Percentiles rank a stretch among this genome's conserved stretches.
phyloP scores from a whole-genome alignment of 306 rosid genomes.

The Amphicarpaea edgeworthii region DNA sequence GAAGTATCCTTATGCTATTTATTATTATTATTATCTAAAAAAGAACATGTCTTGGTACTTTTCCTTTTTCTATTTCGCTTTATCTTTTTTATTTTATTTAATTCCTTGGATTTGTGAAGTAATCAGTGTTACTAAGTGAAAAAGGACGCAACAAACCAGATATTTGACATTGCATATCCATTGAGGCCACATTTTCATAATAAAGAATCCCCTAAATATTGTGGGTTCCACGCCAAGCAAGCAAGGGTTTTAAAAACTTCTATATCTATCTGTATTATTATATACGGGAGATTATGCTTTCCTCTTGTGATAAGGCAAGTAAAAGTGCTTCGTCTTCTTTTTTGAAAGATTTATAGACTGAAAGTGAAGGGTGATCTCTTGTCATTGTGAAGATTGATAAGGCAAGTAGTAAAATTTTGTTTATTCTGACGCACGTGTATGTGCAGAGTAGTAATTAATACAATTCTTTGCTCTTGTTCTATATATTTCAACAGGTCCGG shows the following conservation, averaged over 20 bases:
- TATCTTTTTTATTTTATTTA: not conserved
- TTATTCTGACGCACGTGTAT: too few relatives aligned
- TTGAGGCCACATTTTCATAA: too few relatives aligned
- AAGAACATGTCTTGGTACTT: slow-evolving; percentile 17
- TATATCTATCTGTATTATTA: too few relatives aligned
- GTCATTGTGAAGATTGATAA: too few relatives aligned
- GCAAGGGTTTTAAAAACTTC: too few relatives aligned
- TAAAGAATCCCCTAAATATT: too few relatives aligned
- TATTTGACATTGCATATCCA: not conserved
- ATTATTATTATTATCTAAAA: not conserved
- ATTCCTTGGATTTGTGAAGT: not conserved
- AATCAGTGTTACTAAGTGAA: not conserved
- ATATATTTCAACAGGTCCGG: too few relatives aligned
- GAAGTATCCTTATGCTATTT: slow-evolving; percentile 9
- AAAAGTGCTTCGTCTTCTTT: slow-evolving; percentile 38
- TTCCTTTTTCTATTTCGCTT: slow-evolving; percentile 37
- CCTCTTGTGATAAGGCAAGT: slow-evolving; percentile 28
- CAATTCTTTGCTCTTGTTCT: too few relatives aligned
- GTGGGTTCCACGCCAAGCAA: too few relatives aligned
- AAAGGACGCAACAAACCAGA: not conserved
- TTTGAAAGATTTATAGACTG: slow-evolving; percentile 6
- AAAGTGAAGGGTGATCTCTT: too few relatives aligned
- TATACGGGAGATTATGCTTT: slow-evolving; percentile 9
- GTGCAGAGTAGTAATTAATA: too few relatives aligned
- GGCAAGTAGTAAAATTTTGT: too few relatives aligned